Evolutionary conservation across 371 early-diverging fungal species (phyloP).

Genomic region (Mucor saturninus): DNA sequence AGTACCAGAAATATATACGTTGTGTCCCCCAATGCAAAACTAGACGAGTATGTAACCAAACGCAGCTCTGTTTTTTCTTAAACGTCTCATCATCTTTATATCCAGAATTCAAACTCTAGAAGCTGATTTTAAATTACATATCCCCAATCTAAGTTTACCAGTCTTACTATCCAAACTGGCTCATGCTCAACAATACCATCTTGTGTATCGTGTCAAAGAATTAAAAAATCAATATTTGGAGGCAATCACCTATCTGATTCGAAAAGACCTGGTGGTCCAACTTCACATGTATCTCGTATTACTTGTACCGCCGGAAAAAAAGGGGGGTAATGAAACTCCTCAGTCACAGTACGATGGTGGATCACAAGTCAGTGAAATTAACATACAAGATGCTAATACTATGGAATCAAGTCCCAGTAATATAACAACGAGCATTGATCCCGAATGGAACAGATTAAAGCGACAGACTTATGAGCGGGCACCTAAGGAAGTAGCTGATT

Average conservation of each 20-base stretch:
- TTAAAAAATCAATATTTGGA: conserved; percentile 76
- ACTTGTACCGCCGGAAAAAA: conserved; percentile 52
- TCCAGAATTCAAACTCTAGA: conserved; percentile 53
- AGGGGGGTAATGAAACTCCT: conserved; percentile 14
- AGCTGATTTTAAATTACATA: conserved; percentile 66
- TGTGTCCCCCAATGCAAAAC: conserved; percentile 68
- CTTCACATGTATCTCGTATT: conserved; percentile 83
- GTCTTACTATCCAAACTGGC: conserved; percentile 75
- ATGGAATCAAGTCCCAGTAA: conserved; percentile 34
- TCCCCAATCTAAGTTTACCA: conserved; percentile 73
- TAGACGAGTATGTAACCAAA: conserved; percentile 57
- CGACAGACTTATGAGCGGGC: conserved; percentile 47
- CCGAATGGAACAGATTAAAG: conserved; percentile 35
- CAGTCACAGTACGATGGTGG: conserved; percentile 16
- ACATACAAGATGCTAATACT: conserved; percentile 3
- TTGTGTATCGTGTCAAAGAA: conserved; percentile 70
- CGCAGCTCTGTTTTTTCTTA: background rate
- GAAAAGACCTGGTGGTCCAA: conserved; percentile 79
- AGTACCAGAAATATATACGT: conserved; percentile 81
- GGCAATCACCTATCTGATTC: conserved; percentile 79
- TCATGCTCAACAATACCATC: conserved; percentile 71
- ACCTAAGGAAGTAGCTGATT: conserved; percentile 57
- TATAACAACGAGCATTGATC: conserved; percentile 35
- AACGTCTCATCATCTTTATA: background rate
- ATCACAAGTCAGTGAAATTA: background rate